A percentile compares a stretch with the other conserved stretches of the same genome.
These are phyloP conservation scores for Salicornia ramosissima DNA, from an alignment of 148 eudicot species.

Conservation along the genomic window DNA sequence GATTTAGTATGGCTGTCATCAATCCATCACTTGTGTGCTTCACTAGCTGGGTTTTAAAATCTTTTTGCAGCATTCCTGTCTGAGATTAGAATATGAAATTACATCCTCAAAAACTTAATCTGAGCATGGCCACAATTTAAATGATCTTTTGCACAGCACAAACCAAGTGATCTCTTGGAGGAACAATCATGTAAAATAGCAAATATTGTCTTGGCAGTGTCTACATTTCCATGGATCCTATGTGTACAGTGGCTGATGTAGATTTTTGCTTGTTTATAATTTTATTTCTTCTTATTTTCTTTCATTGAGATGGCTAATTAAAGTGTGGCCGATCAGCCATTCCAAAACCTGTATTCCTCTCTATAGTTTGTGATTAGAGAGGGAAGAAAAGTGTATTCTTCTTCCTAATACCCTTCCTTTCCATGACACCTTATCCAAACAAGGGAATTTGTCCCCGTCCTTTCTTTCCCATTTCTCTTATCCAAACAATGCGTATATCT, in stretches of 20 bases:
- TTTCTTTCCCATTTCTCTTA: too few relatives aligned
- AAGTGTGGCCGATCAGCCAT: neutral
- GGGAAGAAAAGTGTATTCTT: too few relatives aligned
- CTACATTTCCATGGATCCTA: neutral
- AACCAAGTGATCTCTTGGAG: neutral
- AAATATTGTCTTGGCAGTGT: neutral
- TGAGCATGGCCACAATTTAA: neutral
- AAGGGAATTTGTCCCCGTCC: too few relatives aligned
- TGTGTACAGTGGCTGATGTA: neutral
- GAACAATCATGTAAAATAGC: neutral
- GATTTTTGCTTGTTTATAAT: neutral
- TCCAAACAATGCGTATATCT: neutral
- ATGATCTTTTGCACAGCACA: neutral
- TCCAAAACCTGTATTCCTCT: too few relatives aligned
- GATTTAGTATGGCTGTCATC: neutral
- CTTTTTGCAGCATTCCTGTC: neutral
- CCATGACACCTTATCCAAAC: too few relatives aligned
- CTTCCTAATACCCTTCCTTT: too few relatives aligned
- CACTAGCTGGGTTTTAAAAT: neutral
- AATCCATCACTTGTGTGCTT: neutral
- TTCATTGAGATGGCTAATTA: neutral
- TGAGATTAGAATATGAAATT: neutral
- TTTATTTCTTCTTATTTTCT: neutral
- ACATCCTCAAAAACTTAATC: neutral
- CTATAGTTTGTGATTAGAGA: too few relatives aligned